Base-by-base conservation (phyloP, 73 alveolate species). In the Paramecium sexaurelia region DNA sequence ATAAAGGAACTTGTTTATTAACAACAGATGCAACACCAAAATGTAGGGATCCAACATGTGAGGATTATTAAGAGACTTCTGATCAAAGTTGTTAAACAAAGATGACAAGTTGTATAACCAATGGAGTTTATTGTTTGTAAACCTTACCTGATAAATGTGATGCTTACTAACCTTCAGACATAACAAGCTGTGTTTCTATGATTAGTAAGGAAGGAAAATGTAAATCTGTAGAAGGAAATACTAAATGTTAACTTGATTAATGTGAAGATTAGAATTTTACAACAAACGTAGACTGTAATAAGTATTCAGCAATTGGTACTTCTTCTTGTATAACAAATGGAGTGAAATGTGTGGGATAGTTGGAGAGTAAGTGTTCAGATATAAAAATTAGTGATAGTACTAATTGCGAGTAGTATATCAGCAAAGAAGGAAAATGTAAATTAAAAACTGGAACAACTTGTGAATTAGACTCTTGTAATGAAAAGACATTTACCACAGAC, bases 341-440 rank as follows among this genome's bases (percentile, higher is more conserved):
- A 61, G 43, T 61, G 7, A 0, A 8, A 11, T 61, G 83, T 61
- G 83, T 61, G 7, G 7, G 1, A 11, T 3, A 13, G 9, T 61
- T 61, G 26, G 26, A 20, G 26, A 27, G 3, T 0, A 22, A 41
- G 0, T 61, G 83, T 61, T 1, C 45, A 5, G 0, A 0, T 26
- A 61, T 24, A 26, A 24, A 4, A 61, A 15, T 24, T 10, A 3
- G 11, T 7, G 51, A 26, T 8, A 15, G 45, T 29, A 24, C 24
- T 26, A 24, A 6, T 6, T 61, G 83, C 17, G 43, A 61, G 3
- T 61, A 61, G 7, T 29, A 13, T 61, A 61, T 61, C 26, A 32
- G 47, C 5, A 61, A 61, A 20, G 83, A 61, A 29, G 83, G 83
- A 26, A 61, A 61, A 61, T 61, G 83, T 61, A 29, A 61, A 26